Evolutionary conservation across 441 rosid species (phyloP), one percentile per base, ranked within the genome.

Genomic region (Flueggea neowawraea): DNA sequence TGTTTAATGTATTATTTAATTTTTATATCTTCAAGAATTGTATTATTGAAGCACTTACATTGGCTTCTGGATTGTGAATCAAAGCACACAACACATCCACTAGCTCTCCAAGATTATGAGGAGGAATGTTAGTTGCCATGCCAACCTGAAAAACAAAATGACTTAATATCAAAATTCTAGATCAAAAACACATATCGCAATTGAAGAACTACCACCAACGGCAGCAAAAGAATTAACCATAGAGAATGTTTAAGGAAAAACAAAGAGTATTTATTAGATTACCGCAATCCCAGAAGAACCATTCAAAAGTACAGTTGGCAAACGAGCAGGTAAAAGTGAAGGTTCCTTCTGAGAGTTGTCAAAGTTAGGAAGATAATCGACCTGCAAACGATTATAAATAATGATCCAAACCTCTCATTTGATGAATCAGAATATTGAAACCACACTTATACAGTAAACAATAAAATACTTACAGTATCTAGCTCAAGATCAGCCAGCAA

Each of bases 221-320:
- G 58, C 16, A 36, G 10, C 15, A 15, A 33, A 47, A 43, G 33
- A 41, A 62, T n/a, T 59, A 48, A 17, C 41, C 13, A 31, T 15
- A 13, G 22, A 54, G 60, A 47, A 53, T 64, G 53, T 59, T 52
- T 55, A 55, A 49, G 44, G 16, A 57, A 58, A 47, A 59, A 64
- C 22, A 36, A 49, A 61, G 52, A 59, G 65, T 54, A 15, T 3
- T 22, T 55, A 33, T 39, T 57, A 50, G 63, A 64, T 75, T 77
- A 94, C 99, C 73, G 96, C 99, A 78, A 94, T 94, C 66, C 99
- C 99, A 63, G 97, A 86, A 75, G 97, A 85, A 63, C 99, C 99
- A 82, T 94, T 94, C 72, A 94, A 70, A 75, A 94, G 71, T 50
- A 94, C 61, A 52, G 87, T 84, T 72, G 99, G 99, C 61, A 94